Conservation (phyloP, 352 stramenopile species). For the Elongisporangium anandrum region DNA sequence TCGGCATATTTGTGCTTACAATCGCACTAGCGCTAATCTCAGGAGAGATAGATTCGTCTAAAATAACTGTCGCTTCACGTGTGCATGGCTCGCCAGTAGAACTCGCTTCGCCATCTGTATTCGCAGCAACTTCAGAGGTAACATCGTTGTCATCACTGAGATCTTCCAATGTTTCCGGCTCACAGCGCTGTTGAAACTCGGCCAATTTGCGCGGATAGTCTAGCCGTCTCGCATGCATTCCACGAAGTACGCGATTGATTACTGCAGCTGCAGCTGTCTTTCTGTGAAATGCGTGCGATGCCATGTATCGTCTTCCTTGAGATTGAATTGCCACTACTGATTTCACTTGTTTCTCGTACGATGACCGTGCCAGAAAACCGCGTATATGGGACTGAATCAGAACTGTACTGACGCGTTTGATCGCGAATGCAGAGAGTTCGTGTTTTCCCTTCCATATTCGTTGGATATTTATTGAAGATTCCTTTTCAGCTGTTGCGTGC, state of each 20-base stretch:
- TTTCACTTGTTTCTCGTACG: conserved; percentile 9
- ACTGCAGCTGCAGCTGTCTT: conserved; percentile 11
- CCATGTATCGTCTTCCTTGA: conserved; percentile 17
- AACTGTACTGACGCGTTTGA: conserved; percentile 21
- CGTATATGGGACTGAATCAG: conserved; percentile 27
- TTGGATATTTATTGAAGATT: conserved; percentile 26
- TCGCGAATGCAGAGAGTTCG: conserved; percentile 20
- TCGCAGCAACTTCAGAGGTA: not conserved
- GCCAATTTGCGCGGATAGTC: not conserved
- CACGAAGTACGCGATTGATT: conserved; percentile 30
- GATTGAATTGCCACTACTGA: conserved; percentile 24
- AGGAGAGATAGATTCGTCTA: not conserved
- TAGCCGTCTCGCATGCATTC: conserved; percentile 15
- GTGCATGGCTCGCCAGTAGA: not conserved
- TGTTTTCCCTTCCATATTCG: conserved; percentile 20
- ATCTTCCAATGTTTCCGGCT: not conserved
- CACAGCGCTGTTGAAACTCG: not conserved
- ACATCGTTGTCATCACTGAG: not conserved
- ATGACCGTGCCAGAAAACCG: conserved; percentile 12
- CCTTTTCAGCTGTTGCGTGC: conserved; percentile 4
- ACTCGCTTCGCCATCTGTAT: not conserved
- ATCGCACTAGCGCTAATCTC: not conserved
- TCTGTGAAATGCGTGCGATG: conserved; percentile 11
- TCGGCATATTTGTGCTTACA: not conserved
- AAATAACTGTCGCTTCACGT: not conserved